Evolutionary conservation across 2,329 filamentous ascomycete species (phyloP).

Genomic region (Diaporthe sp.): DNA sequence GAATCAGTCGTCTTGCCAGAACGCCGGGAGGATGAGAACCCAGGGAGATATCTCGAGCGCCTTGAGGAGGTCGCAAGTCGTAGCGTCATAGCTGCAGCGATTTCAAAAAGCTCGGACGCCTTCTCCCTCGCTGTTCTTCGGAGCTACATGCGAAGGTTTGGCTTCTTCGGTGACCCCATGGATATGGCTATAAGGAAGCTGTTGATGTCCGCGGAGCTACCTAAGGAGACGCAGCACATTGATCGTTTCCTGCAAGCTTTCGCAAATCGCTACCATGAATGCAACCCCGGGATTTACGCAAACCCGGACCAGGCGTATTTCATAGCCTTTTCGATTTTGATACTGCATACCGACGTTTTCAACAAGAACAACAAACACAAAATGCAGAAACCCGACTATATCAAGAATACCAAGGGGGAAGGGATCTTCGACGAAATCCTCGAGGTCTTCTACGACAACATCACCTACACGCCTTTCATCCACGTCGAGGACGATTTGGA

Average conservation of each 20-base stretch:
- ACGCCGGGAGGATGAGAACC: conserved; percentile 87
- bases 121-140: conserved; percentile 88
- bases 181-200: conserved; percentile 98
- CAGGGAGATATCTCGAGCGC: conserved; percentile 88
- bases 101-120: conserved; percentile 88
- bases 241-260: conserved; percentile 95
- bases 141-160: conserved; percentile 95
- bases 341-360: conserved; percentile 98
- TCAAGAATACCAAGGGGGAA: conserved; percentile 94
- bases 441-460: conserved; percentile 98
- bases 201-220: conserved; percentile 95
- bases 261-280: conserved; percentile 96
- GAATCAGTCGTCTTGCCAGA: conserved; percentile 82
- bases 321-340: conserved; percentile 95
- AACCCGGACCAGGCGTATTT: conserved; percentile 97
- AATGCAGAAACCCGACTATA: conserved; percentile 96
- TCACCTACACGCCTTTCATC: conserved; percentile 97
- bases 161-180: conserved; percentile 96
- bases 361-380: conserved; percentile 99
- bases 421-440: conserved; percentile 94
- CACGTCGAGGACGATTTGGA: conserved; percentile 95
- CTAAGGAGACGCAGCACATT: conserved; percentile 98
- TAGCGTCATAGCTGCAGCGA: conserved; percentile 84
- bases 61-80: conserved; percentile 85
- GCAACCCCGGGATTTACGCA: conserved; percentile 95